phyloP scores from a whole-genome alignment of 306 rosid species.

The Vigna reflexopilosa region DNA sequence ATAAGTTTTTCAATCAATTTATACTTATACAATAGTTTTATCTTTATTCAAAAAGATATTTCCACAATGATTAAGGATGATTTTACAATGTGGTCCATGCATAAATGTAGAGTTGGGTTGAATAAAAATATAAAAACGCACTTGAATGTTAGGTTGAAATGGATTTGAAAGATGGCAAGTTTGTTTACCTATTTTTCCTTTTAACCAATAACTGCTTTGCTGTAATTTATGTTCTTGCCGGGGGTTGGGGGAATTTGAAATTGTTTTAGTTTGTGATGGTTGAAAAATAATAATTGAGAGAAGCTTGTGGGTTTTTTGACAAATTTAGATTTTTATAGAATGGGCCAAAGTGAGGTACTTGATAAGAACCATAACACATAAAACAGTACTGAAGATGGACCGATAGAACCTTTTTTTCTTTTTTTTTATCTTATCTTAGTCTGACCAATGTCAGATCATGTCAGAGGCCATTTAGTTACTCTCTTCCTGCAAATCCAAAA shows the following conservation, averaged over 20 bases:
- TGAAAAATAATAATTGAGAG: not conserved
- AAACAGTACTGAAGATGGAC: slow-evolving; percentile 19
- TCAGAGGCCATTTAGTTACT: slow-evolving; percentile 33
- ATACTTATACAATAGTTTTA: no score
- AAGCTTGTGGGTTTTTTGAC: slow-evolving; percentile 5
- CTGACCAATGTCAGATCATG: slow-evolving; percentile 24
- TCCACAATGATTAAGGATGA: not conserved
- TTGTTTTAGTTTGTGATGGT: not conserved
- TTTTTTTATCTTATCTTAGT: slow-evolving; percentile 4
- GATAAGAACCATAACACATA: not conserved
- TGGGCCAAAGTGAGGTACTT: slow-evolving; percentile 31
- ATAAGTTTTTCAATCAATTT: no score
- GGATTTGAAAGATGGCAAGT: not conserved
- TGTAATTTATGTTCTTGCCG: not conserved
- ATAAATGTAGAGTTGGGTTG: not conserved
- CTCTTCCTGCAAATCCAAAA: not conserved
- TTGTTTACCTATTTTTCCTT: not conserved
- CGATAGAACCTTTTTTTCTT: not conserved
- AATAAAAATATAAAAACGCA: not conserved
- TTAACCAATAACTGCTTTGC: not conserved
- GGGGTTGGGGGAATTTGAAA: not conserved
- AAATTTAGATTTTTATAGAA: not conserved
- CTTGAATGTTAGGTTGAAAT: no score
- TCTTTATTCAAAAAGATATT: no score
- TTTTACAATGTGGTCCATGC: not conserved